Conservation (phyloP, 768 basidiomycete species). For the Tulasnella sp. region DNA sequence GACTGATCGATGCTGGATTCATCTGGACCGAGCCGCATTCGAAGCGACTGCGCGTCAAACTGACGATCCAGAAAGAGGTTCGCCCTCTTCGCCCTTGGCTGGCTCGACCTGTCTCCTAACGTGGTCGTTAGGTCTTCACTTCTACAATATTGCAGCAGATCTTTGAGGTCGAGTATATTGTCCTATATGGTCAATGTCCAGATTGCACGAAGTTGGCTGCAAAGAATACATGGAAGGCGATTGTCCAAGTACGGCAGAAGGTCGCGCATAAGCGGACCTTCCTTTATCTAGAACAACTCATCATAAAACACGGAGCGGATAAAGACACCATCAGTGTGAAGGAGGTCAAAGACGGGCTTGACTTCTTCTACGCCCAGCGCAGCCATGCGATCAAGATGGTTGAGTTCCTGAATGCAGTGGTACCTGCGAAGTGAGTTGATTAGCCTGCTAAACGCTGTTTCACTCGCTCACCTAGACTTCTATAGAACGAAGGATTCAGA, state of each 20-base stretch:
- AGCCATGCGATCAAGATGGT: constrained; percentile 95
- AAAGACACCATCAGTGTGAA: constrained; percentile 90
- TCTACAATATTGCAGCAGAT: constrained; percentile 95
- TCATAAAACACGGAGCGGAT: constrained; percentile 92
- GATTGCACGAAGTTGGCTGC: constrained; percentile 90
- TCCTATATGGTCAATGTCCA: constrained; percentile 90
- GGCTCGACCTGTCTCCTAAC: background rate
- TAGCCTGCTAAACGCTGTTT: background rate
- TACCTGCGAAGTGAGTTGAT: constrained; percentile 73
- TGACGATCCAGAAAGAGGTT: constrained; percentile 98
- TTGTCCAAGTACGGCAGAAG: constrained; percentile 98
- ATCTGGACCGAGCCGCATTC: constrained; percentile 99
- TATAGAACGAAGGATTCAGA: constrained; percentile 83
- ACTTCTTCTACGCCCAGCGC: constrained; percentile 90
- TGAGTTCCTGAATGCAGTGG: constrained; percentile 80
- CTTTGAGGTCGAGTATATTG: constrained; percentile 92
- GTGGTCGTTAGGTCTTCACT: constrained; percentile 56
- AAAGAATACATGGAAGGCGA: constrained; percentile 97
- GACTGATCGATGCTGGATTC: constrained; percentile 95
- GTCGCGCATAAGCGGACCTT: constrained; percentile 97
- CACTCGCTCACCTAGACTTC: background rate
- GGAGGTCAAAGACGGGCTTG: constrained; percentile 88
- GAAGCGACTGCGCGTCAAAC: constrained; percentile 78
- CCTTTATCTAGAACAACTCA: constrained; percentile 92
- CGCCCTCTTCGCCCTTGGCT: constrained; percentile 20